These are phyloP conservation scores for Xerocomus brunneocitrinus DNA, from an alignment of 768 basidiomycete genomes.

Conservation along the genomic window DNA sequence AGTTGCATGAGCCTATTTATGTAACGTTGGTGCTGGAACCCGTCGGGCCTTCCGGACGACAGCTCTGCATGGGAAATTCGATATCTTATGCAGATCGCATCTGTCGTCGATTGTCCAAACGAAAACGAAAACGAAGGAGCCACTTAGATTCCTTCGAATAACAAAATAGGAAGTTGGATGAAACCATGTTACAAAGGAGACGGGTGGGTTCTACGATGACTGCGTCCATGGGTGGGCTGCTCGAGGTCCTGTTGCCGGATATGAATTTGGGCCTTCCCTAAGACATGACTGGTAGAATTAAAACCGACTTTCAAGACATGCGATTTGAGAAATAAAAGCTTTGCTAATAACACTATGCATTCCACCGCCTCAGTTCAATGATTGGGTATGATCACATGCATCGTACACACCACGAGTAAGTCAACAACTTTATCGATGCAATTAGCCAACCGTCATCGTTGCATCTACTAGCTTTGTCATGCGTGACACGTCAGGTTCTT, in stretches of 20 bases:
- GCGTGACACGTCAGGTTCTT: conserved; percentile 20
- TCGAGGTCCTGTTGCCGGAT: too few relatives aligned
- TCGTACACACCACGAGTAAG: background rate
- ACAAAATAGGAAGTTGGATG: too few relatives aligned
- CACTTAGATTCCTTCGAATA: too few relatives aligned
- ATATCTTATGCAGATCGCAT: background rate
- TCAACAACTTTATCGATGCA: conserved; percentile 2
- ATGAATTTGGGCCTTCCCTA: too few relatives aligned
- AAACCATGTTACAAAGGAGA: too few relatives aligned
- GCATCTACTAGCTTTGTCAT: conserved; percentile 34
- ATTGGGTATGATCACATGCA: background rate
- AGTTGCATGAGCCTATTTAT: too few relatives aligned
- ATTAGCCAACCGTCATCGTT: conserved; percentile 31
- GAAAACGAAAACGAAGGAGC: too few relatives aligned
- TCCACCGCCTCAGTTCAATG: background rate
- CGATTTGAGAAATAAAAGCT: background rate
- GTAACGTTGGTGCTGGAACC: too few relatives aligned
- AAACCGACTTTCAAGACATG: background rate
- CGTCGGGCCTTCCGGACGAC: too few relatives aligned
- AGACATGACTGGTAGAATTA: too few relatives aligned
- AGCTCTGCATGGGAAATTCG: background rate
- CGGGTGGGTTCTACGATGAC: too few relatives aligned
- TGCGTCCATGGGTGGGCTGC: too few relatives aligned
- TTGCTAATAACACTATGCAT: background rate
- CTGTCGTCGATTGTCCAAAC: background rate